A percentile compares a stretch with the other conserved stretches of the same genome.
Evolutionary conservation across 345 rosid species (phyloP).

Genomic region (Eucalyptus erythrocorys): DNA sequence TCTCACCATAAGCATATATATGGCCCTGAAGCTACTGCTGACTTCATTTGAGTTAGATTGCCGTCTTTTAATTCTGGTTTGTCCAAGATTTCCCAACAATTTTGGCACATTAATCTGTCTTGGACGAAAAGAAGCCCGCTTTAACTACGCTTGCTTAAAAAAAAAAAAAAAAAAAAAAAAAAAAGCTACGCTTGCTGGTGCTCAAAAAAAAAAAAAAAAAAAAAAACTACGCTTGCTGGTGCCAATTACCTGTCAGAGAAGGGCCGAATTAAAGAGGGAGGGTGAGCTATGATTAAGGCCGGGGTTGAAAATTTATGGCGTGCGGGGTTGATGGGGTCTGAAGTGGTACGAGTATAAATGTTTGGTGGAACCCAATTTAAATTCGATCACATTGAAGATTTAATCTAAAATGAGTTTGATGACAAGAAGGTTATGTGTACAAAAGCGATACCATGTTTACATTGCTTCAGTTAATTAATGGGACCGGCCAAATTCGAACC

Average conservation of each 20-base stretch:
- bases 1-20: not conserved
- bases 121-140: not conserved
- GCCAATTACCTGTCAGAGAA: not conserved
- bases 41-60: not conserved
- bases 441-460: not conserved
- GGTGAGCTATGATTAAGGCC: not conserved
- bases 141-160: not conserved
- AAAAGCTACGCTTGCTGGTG: too few species aligned
- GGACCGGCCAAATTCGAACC: not conserved
- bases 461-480: not conserved
- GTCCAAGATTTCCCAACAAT: not conserved
- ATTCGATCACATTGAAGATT: not conserved
- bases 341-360: not conserved
- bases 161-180: too few species aligned
- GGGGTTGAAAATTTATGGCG: not conserved
- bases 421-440: not conserved
- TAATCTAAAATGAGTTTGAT: not conserved
- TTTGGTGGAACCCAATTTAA: not conserved
- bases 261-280: not conserved
- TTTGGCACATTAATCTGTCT: not conserved
- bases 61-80: not conserved
- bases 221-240: not conserved
- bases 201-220: too few species aligned
- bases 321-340: not conserved
- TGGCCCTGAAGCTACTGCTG: not conserved